A percentile compares a stretch with the other conserved stretches of the same genome.
Conservation (phyloP, 768 basidiomycete genomes). For the Tulasnella sp. region DNA sequence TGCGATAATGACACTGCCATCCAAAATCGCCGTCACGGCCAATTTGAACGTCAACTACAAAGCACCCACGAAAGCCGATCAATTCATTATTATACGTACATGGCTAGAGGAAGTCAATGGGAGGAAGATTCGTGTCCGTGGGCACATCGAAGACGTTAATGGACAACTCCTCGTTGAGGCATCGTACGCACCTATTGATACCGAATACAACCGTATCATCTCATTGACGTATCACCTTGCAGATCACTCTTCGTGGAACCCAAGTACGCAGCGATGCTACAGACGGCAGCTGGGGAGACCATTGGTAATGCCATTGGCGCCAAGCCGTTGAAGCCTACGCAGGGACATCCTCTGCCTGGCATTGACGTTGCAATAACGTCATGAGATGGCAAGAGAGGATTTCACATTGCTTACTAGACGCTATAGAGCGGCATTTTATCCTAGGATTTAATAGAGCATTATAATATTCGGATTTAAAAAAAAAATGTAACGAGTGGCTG, state of each 20-base stretch:
- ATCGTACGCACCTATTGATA: constrained; percentile 39
- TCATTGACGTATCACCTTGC: background rate
- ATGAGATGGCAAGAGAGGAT: background rate
- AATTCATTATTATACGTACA: constrained; percentile 77
- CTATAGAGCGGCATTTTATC: no score
- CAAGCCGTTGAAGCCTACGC: background rate
- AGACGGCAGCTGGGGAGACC: constrained; percentile 24
- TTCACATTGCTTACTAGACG: no score
- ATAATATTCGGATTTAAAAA: no score
- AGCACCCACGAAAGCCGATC: constrained; percentile 82
- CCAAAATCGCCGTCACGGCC: constrained; percentile 88
- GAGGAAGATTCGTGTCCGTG: constrained; percentile 64
- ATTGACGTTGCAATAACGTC: constrained; percentile 13
- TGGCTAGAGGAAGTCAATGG: constrained; percentile 57
- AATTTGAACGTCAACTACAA: constrained; percentile 70
- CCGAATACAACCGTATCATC: background rate
- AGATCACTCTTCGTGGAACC: constrained; percentile 85
- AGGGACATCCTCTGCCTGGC: constrained; percentile 6
- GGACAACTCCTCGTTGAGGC: constrained; percentile 79
- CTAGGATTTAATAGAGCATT: no score
- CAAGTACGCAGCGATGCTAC: constrained; percentile 69
- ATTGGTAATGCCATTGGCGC: background rate
- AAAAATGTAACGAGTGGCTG: no score
- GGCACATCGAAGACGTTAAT: constrained; percentile 65
- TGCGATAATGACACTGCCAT: constrained; percentile 79